Evolutionary conservation across 2,329 filamentous ascomycete genomes (phyloP), one percentile per base, ranked within the genome.

Genomic region (Raffaelea deltoideospora): DNA sequence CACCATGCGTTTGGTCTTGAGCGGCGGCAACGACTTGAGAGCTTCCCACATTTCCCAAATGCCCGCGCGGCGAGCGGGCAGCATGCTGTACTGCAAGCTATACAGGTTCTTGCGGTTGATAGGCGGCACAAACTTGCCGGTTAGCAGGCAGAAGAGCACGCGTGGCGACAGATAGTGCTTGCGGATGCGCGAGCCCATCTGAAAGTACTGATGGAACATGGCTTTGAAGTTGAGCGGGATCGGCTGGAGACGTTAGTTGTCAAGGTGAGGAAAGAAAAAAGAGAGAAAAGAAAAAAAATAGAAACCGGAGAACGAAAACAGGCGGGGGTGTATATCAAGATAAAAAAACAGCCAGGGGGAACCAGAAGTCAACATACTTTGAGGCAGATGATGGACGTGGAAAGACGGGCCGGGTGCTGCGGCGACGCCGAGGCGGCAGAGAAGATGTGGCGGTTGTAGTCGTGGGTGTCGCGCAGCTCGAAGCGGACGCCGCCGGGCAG

Each of bases 151-250:
- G 28, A 94, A 67, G 33, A 96, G 72, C 17, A 98, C 92, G 13
- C 78, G 73, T 0, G 85, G 85, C 0, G 86, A 88, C 31, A 96
- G 68, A 55, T 98, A 98, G 59, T 98, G 90, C 55, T 93, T 94
- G 39, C 85, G 79, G 43, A 98, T 84, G 33, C 90, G 84, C 44
- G 83, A 76, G 21, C 81, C 86, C 50, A 98, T 84, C 55, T 95
- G 86, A 52, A 92, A 94, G 59, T 98, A 98, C 51, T 96, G 87
- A 42, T 92, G 75, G 57, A 98, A 96, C 75, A 96, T 96, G 49
- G 82, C 83, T n/a, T 78, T 72, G 46, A 96, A 82, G 4, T 83
- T 77, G 7, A 98, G 72, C 3, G 90, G 88, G 7, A 94, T 81
- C 4, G 88, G 88, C 78, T 90, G 22, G 10, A 10, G 47, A 26